A percentile compares a stretch with the other conserved stretches of the same genome.
Conservation (phyloP, 164 flowering plant genomes). For the Annona squamosa region DNA sequence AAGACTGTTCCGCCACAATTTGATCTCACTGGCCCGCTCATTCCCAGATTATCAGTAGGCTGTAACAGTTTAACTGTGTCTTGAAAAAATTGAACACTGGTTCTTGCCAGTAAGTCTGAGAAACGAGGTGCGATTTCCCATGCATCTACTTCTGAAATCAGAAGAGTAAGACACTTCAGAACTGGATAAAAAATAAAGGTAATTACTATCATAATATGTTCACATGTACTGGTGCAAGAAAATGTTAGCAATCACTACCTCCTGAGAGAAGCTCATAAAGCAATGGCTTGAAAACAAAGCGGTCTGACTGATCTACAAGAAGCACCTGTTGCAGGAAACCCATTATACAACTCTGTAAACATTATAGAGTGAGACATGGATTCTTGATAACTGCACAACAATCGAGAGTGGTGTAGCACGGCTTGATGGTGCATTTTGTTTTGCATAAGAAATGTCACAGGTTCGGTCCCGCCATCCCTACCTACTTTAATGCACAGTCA, state of each 20-base stretch:
- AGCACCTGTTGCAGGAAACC: conserved; percentile 47
- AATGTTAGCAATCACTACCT: conserved; percentile 39
- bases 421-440: no score
- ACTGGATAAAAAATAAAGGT: not conserved
- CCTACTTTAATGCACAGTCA: no score
- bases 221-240: not conserved
- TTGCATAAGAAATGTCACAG: no score
- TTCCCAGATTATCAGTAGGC: conserved; percentile 54
- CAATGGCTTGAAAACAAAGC: conserved; percentile 95
- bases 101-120: conserved; percentile 68
- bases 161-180: not conserved
- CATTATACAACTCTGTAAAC: not conserved
- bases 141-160: conserved; percentile 81
- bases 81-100: conserved; percentile 62
- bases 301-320: conserved; percentile 90
- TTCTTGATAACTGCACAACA: not conserved
- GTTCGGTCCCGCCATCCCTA: no score
- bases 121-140: conserved; percentile 99
- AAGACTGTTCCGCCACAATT: conserved; percentile 63
- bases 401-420: not conserved
- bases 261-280: conserved; percentile 94
- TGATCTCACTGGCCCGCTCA: conserved; percentile 28
- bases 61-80: conserved; percentile 63
- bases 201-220: not conserved
- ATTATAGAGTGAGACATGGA: not conserved